phyloP scores from a whole-genome alignment of 2,329 filamentous ascomycete genomes.

The Pezicula carpinea region DNA sequence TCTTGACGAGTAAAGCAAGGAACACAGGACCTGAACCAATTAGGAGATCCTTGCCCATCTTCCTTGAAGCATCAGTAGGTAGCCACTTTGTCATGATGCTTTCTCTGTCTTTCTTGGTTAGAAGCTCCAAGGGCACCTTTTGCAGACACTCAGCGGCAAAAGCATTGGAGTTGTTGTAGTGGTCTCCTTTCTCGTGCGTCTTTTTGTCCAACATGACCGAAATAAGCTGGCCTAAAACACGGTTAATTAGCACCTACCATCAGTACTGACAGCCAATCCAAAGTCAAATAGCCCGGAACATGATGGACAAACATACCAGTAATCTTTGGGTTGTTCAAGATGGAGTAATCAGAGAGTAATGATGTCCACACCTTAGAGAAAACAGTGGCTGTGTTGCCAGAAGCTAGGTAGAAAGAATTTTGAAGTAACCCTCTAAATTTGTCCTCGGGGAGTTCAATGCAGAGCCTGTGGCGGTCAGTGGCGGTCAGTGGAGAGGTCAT shows the following conservation, averaged over 20 bases:
- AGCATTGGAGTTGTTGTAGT: conserved; percentile 15
- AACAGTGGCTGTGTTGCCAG: conserved; percentile 8
- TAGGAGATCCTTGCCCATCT: conserved; percentile 1
- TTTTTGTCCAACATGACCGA: conserved; percentile 17
- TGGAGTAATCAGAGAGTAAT: conserved; percentile 16
- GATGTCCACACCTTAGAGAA: conserved; percentile 22
- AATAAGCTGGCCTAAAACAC: conserved; percentile 21
- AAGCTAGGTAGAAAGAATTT: conserved; percentile 23
- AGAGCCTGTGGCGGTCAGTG: conserved; percentile 17
- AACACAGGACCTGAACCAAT: conserved; percentile 23
- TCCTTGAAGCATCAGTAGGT: not conserved
- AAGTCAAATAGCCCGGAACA: too few species aligned
- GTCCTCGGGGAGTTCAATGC: conserved; percentile 9
- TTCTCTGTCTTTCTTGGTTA: conserved; percentile 41
- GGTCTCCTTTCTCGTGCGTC: conserved; percentile 14
- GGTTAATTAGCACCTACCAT: not conserved
- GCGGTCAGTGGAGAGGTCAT: too few species aligned
- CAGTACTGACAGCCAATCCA: not conserved
- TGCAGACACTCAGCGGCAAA: conserved; percentile 23
- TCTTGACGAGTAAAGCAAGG: conserved; percentile 42
- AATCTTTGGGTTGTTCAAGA: conserved; percentile 19
- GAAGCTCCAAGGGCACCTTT: conserved; percentile 29
- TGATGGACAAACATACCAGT: conserved; percentile 14
- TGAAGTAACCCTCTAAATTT: conserved; percentile 17
- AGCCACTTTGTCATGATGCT: conserved; percentile 33